A percentile compares a stretch with the other conserved stretches of the same genome.
phyloP scores from a whole-genome alignment of 2,329 filamentous ascomycete species.

The Penicillium decumbens region DNA sequence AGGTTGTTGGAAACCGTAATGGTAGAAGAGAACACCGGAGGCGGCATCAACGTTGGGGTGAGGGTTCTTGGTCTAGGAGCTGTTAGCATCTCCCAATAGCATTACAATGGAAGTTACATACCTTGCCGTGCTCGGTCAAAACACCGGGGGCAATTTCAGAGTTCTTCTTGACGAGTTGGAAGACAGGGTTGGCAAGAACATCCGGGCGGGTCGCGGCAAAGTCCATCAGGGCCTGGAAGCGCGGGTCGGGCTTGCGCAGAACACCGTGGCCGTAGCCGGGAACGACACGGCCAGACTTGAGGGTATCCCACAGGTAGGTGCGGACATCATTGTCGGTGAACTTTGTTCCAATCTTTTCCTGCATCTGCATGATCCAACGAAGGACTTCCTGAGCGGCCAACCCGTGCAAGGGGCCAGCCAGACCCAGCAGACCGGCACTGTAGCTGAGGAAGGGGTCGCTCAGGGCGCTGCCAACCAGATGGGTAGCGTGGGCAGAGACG shows the following conservation, averaged over 20 bases:
- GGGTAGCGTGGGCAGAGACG: slow-evolving; percentile 90
- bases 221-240: slow-evolving; percentile 95
- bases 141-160: slow-evolving; percentile 86
- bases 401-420: slow-evolving; percentile 89
- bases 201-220: slow-evolving; percentile 81
- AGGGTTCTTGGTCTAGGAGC: slow-evolving; percentile 75
- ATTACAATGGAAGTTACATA: slow-evolving; percentile 24
- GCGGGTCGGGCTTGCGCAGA: slow-evolving; percentile 91
- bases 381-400: slow-evolving; percentile 95
- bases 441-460: slow-evolving; percentile 95
- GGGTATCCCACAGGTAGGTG: slow-evolving; percentile 85
- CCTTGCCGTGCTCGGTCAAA: slow-evolving; percentile 88
- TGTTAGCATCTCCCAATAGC: not conserved
- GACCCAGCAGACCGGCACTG: slow-evolving; percentile 88
- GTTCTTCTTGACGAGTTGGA: slow-evolving; percentile 91
- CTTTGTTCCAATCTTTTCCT: slow-evolving; percentile 71
- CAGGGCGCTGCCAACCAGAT: slow-evolving; percentile 89
- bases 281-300: slow-evolving; percentile 90
- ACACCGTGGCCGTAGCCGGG: slow-evolving; percentile 95
- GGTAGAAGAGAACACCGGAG: slow-evolving; percentile 92
- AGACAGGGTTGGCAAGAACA: slow-evolving; percentile 82
- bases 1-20: slow-evolving; percentile 96
- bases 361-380: slow-evolving; percentile 95
- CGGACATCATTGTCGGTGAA: slow-evolving; percentile 79
- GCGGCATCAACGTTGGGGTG: slow-evolving; percentile 95